Percentiles rank a stretch among this genome's conserved stretches.
Conservation (phyloP, 495 filamentous ascomycete genomes). For the Neurospora intermedia region DNA sequence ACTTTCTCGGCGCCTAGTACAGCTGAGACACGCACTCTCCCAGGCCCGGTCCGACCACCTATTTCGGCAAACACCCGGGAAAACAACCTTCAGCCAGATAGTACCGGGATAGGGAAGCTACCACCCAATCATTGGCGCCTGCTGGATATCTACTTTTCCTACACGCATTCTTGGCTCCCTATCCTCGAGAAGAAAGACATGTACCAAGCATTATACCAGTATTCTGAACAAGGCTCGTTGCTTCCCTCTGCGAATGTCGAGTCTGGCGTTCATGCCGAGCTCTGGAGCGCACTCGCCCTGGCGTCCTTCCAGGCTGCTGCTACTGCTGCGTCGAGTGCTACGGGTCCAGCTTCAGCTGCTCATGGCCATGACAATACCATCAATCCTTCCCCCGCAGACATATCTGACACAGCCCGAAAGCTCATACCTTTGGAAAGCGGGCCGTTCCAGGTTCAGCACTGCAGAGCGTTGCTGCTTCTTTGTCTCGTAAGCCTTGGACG, state of each 20-base stretch:
- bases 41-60: not conserved
- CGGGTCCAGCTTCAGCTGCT: constrained; percentile 10
- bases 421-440: constrained; percentile 51
- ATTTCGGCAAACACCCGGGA: not conserved
- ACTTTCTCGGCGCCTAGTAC: constrained; percentile 25
- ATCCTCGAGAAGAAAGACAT: constrained; percentile 61
- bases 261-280: constrained; percentile 49
- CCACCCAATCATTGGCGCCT: constrained; percentile 54
- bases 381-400: constrained; percentile 22
- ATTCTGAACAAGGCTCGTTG: constrained; percentile 22
- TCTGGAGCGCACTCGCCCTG: constrained; percentile 53
- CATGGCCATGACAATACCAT: not conserved
- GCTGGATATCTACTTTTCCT: constrained; percentile 61
- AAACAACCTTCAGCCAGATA: not conserved
- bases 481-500: constrained; percentile 48
- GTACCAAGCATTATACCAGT: constrained; percentile 35
- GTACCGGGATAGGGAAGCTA: constrained; percentile 20
- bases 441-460: constrained; percentile 46
- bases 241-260: constrained; percentile 18
- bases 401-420: constrained; percentile 47
- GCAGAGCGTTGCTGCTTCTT: constrained; percentile 54
- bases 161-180: constrained; percentile 64
- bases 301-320: constrained; percentile 37
- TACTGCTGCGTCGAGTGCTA: constrained; percentile 2
- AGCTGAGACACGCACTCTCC: constrained; percentile 13